Percentiles rank a stretch among this genome's conserved stretches.
Conservation (phyloP, 2,329 filamentous ascomycete genomes). For the Cercospora zeina region DNA sequence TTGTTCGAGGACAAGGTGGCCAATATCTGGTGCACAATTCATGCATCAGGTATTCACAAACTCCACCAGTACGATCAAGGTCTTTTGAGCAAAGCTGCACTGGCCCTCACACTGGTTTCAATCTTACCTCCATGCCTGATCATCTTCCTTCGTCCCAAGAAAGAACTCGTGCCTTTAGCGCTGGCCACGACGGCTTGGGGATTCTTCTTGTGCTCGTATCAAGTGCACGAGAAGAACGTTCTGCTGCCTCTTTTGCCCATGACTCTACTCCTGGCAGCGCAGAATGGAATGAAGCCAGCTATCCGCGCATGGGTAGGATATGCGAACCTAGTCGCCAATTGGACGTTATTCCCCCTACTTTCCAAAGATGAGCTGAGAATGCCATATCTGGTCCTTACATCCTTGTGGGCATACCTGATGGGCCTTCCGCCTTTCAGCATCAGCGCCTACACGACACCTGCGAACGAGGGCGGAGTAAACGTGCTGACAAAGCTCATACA, state of each 20-base stretch:
- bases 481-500: slow-evolving; percentile 65
- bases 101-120: slow-evolving; percentile 70
- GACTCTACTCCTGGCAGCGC: slow-evolving; percentile 79
- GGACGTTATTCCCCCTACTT: slow-evolving; percentile 92
- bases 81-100: slow-evolving; percentile 72
- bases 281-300: slow-evolving; percentile 73
- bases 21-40: slow-evolving; percentile 94
- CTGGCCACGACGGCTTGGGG: slow-evolving; percentile 88
- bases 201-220: slow-evolving; percentile 96
- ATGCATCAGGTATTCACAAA: slow-evolving; percentile 74
- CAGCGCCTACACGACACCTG: slow-evolving; percentile 56
- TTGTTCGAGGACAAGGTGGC: slow-evolving; percentile 98
- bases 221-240: slow-evolving; percentile 98
- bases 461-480: slow-evolving; percentile 30
- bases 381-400: slow-evolving; percentile 80
- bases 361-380: slow-evolving; percentile 78
- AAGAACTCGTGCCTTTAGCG: slow-evolving; percentile 73
- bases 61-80: slow-evolving; percentile 70
- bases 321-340: slow-evolving; percentile 82
- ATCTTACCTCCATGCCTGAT: slow-evolving; percentile 78
- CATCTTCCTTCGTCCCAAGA: slow-evolving; percentile 75
- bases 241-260: slow-evolving; percentile 89
- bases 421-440: slow-evolving; percentile 79
- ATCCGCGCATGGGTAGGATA: slow-evolving; percentile 92
- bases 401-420: slow-evolving; percentile 88